These are phyloP conservation scores for Parascedosporium putredinis DNA, from an alignment of 2,329 filamentous ascomycete species.

Conservation along the genomic window DNA sequence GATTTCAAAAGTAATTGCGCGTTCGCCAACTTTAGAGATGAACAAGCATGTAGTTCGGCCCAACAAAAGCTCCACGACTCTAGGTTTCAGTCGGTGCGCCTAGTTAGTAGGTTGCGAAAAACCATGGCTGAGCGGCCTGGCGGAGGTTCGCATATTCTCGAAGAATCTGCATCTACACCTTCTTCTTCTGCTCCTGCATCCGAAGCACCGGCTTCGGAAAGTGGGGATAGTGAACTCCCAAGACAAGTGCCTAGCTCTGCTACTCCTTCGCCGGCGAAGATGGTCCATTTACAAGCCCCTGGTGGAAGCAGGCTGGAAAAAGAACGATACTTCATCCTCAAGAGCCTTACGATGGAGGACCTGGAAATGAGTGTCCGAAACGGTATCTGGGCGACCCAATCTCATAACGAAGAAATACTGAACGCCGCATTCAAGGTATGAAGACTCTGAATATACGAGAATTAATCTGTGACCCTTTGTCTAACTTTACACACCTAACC, in stretches of 20 bases:
- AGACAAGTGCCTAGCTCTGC: not conserved
- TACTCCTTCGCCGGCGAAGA: not conserved
- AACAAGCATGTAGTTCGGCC: constrained; percentile 62
- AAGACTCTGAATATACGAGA: no score
- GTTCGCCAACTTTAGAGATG: constrained; percentile 88
- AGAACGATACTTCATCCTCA: constrained; percentile 77
- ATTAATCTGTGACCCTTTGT: no score
- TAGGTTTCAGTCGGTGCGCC: constrained; percentile 70
- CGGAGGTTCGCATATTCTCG: constrained; percentile 42
- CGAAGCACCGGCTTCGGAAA: constrained; percentile 8
- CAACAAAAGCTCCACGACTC: constrained; percentile 85
- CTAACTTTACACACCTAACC: not conserved
- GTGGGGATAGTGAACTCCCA: not conserved
- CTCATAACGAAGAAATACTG: constrained; percentile 77
- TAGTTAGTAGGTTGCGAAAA: constrained; percentile 74
- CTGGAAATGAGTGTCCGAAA: constrained; percentile 80
- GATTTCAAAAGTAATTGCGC: constrained; percentile 97
- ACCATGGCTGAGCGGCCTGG: constrained; percentile 31
- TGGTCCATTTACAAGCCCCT: not conserved
- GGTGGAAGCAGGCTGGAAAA: constrained; percentile 10
- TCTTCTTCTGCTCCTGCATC: constrained; percentile 8
- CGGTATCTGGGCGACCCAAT: constrained; percentile 87
- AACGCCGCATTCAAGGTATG: constrained; percentile 75
- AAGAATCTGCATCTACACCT: constrained; percentile 30
- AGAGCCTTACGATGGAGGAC: constrained; percentile 85